phyloP scores from a whole-genome alignment of 306 rosid species.

The Prunus salicina region DNA sequence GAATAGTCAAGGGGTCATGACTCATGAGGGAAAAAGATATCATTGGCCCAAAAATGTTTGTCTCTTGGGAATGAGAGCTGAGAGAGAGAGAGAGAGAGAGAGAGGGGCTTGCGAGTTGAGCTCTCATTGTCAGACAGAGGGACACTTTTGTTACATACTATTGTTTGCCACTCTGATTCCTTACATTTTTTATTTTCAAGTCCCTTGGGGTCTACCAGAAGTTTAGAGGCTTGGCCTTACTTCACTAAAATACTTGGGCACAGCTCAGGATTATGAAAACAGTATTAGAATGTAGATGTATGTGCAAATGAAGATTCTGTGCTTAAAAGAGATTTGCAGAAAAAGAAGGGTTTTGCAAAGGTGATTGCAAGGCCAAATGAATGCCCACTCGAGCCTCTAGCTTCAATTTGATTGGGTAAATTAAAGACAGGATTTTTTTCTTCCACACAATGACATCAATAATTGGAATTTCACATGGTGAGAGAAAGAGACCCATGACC shows the following conservation, averaged over 20 bases:
- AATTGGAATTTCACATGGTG: neutral
- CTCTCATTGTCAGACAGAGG: slow-evolving; percentile 26
- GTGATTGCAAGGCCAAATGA: neutral
- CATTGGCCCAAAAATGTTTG: neutral
- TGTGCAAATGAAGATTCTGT: neutral
- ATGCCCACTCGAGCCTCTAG: neutral
- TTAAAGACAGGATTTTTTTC: too few relatives aligned
- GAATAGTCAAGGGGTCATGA: slow-evolving; percentile 21
- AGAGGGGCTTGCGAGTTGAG: neutral
- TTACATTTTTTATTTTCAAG: neutral
- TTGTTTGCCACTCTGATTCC: neutral
- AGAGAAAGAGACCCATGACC: neutral
- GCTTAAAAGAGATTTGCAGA: neutral
- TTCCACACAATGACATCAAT: neutral
- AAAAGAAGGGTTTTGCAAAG: neutral
- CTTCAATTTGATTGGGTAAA: neutral
- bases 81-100: neutral
- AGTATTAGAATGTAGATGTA: neutral
- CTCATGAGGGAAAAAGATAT: neutral
- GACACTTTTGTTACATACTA: neutral
- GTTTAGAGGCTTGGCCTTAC: neutral
- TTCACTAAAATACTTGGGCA: neutral
- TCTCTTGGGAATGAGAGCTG: neutral
- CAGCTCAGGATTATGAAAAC: neutral
- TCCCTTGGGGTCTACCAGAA: neutral